Evolutionary conservation across 129 eudicot genomes (phyloP), one percentile per base, ranked within the genome.

Genomic region (Flaveria ramosissima): DNA sequence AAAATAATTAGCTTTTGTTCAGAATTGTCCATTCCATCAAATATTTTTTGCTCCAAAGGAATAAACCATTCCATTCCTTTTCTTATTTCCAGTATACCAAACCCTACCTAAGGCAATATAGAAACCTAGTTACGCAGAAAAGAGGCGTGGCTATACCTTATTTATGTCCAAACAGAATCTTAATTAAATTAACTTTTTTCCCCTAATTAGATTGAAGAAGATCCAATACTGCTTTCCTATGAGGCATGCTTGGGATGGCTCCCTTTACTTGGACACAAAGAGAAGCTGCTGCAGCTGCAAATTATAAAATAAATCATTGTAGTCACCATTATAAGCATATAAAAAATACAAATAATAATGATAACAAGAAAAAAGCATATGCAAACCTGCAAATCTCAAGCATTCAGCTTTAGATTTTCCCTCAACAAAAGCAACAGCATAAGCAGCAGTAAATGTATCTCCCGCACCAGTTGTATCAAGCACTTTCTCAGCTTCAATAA

Each of bases 221-320:
- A 77, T 87, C 86, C 86, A 89, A 70, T 64, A 93, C 98, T 11
- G 97, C 89, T 65, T 93, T 81, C 75, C 96, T 86, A 55, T 80
- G 85, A 48, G 98, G 97, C 98, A 93, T 93, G 87, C 98, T 87
- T 39, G 97, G 98, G 66, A 93, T 93, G 78, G 98, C 98, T 72
- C 98, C 98, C 79, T 93, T 93, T 73, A 93, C 97, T 89, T 89
- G 98, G 27, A 93, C 96, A 87, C 98, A 93, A 36, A 93, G 88
- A 55, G 98, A 90, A 71, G 98, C 98, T 42, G 98, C 98, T 26
- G 97, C 98, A 74, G 98, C 98, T 93, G 93, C 75, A 83, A 68
- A 71, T 64, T 42, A 75, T 13, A 72, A 80, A 80, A 30, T 63
- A 61, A 61, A 6, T 63, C 20, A 30, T 63, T 4, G 41, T 4